phyloP scores from a whole-genome alignment of 208 protist species.

The Acanthamoeba triangularis region DNA sequence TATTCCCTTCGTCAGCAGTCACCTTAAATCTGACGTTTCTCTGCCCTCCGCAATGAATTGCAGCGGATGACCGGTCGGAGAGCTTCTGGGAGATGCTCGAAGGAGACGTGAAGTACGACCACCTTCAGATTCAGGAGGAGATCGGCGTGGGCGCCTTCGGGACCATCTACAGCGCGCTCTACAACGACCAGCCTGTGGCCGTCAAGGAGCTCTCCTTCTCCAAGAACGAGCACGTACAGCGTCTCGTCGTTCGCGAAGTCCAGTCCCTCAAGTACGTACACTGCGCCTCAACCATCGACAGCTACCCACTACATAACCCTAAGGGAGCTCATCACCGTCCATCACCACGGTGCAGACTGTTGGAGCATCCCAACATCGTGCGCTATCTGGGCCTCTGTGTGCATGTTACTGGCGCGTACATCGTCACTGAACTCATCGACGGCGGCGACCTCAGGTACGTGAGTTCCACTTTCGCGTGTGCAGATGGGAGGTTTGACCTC shows the following conservation, averaged over 20 bases:
- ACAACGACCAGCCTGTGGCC: constrained; percentile 11
- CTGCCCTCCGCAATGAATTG: no score
- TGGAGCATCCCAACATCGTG: constrained; percentile 82
- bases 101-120: neutral
- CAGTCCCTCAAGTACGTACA: constrained; percentile 38
- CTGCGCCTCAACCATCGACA: no score
- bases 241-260: constrained; percentile 9
- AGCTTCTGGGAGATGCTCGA: constrained; percentile 48
- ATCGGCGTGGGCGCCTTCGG: neutral
- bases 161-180: constrained; percentile 20
- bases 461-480: neutral
- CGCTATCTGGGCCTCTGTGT: constrained; percentile 81
- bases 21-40: no score
- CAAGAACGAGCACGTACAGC: neutral
- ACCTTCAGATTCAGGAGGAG: constrained; percentile 8
- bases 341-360: no score
- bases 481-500: no score
- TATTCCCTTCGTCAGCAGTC: no score
- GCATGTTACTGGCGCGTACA: constrained; percentile 67
- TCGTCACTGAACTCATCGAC: constrained; percentile 81
- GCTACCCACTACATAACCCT: no score
- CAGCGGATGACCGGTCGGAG: neutral
- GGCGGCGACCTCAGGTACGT: constrained; percentile 13
- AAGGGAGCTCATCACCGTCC: no score
- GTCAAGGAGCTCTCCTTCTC: constrained; percentile 22